Conservation (phyloP, 2,329 filamentous ascomycete species). For the Elsinoe batatas region DNA sequence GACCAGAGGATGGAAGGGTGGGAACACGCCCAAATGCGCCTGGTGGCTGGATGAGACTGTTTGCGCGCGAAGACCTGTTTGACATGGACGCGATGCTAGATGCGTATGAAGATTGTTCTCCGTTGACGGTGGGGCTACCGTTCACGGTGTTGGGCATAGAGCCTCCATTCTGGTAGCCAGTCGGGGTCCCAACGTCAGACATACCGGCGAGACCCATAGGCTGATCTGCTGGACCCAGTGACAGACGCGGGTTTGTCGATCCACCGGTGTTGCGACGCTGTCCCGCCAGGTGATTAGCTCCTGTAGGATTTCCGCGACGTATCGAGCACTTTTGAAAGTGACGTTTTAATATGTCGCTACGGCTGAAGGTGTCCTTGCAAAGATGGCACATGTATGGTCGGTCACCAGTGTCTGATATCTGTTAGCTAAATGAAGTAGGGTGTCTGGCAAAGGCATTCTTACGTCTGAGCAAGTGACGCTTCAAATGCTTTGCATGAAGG, state of each 20-base stretch:
- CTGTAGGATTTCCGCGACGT: conserved; percentile 87
- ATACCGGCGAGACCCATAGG: conserved; percentile 28
- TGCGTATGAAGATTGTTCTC: conserved; percentile 25
- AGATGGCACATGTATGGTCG: conserved; percentile 97
- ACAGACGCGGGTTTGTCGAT: conserved; percentile 28
- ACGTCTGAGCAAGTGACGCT: conserved; percentile 93
- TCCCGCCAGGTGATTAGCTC: conserved; percentile 87
- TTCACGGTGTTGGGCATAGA: conserved; percentile 17
- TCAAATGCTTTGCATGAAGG: conserved; percentile 91
- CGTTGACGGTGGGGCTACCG: conserved; percentile 28
- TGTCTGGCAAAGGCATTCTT: conserved; percentile 36
- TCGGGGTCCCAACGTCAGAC: conserved; percentile 24
- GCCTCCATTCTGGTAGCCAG: conserved; percentile 22
- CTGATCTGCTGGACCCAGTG: conserved; percentile 27
- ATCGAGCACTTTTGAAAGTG: conserved; percentile 99
- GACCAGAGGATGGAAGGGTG: conserved; percentile 23
- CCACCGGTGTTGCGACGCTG: conserved; percentile 38
- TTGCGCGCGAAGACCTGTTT: conserved; percentile 38
- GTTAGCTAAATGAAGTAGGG: conserved; percentile 25
- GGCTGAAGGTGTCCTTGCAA: conserved; percentile 94
- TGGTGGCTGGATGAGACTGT: conserved; percentile 38
- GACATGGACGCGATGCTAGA: conserved; percentile 34
- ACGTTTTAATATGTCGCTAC: conserved; percentile 95
- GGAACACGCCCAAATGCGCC: conserved; percentile 23
- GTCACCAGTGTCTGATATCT: conserved; percentile 76